Evolutionary conservation across 192 early-diverging fungal species (phyloP).

Genomic region (Umbelopsis sp.): DNA sequence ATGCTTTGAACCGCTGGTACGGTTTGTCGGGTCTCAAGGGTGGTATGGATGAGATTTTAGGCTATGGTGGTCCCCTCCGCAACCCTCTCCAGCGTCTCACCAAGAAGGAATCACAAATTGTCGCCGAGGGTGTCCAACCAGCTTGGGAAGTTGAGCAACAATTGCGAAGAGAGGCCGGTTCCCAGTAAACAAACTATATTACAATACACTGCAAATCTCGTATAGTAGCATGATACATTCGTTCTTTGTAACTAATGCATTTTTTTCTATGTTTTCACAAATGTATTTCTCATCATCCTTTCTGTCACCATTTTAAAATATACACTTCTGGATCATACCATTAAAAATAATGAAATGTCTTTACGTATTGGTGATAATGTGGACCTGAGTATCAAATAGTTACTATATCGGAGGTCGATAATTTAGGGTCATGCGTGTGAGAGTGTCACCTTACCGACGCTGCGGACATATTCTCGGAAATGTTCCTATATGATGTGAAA

Average conservation of each 20-base stretch:
- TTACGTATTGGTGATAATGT: no score
- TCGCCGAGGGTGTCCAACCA: conserved; percentile 12
- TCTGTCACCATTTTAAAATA: neutral
- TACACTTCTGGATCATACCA: conserved; percentile 10
- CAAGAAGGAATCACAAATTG: conserved; percentile 15
- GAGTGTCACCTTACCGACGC: no score
- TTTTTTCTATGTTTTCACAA: neutral
- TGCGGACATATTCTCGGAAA: no score
- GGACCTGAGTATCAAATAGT: neutral
- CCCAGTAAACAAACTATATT: neutral
- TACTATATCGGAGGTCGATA: neutral
- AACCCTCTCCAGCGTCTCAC: conserved; percentile 22
- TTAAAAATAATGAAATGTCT: neutral
- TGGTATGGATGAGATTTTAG: conserved; percentile 26
- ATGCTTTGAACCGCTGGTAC: conserved; percentile 38
- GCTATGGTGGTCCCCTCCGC: conserved; percentile 32
- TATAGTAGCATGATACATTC: no score
- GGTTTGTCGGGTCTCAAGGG: conserved; percentile 41
- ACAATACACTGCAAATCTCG: neutral
- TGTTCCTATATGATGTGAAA: no score
- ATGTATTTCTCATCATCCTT: conserved; percentile 10
- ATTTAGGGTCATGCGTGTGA: no score
- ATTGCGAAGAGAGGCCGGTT: conserved; percentile 13
- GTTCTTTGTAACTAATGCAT: neutral
- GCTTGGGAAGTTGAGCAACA: conserved; percentile 7